These are phyloP conservation scores for Cercospora beticola DNA, from an alignment of 2,329 filamentous ascomycete genomes.

Conservation along the genomic window DNA sequence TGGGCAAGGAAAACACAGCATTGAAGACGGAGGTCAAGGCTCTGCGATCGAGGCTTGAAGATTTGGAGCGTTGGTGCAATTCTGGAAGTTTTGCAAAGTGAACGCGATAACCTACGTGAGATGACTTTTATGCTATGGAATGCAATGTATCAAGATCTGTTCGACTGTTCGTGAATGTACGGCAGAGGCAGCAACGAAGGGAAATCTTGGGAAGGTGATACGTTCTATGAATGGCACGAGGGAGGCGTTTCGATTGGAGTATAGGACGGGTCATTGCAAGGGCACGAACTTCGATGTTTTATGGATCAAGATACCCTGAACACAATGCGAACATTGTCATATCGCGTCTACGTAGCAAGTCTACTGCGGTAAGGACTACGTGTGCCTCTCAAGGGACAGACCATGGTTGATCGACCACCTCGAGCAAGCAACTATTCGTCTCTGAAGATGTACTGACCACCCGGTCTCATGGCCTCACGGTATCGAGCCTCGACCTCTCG, in stretches of 20 bases:
- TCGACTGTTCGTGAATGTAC: not conserved
- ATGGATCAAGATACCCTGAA: not conserved
- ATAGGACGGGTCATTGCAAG: not conserved
- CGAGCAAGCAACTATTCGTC: constrained; percentile 61
- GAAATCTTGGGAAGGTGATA: not conserved
- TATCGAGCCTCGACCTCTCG: constrained; percentile 70
- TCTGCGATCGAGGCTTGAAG: constrained; percentile 31
- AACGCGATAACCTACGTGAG: not conserved
- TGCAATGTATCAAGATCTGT: constrained; percentile 1
- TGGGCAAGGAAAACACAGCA: constrained; percentile 32
- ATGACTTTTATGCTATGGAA: not conserved
- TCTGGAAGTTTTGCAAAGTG: constrained; percentile 17
- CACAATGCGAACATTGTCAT: not conserved
- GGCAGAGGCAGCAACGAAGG: not conserved
- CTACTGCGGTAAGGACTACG: not conserved
- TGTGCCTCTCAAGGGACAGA: not conserved
- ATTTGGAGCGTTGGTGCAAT: constrained; percentile 32
- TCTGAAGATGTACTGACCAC: constrained; percentile 75
- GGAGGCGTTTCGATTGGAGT: not conserved
- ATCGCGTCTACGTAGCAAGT: not conserved
- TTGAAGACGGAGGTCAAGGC: constrained; percentile 32
- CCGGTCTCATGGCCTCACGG: constrained; percentile 74
- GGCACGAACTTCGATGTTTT: not conserved
- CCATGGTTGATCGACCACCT: not conserved
- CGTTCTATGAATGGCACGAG: not conserved